Conservation (phyloP, 1,139 yeast species). For the Candida buenavistaensis region DNA sequence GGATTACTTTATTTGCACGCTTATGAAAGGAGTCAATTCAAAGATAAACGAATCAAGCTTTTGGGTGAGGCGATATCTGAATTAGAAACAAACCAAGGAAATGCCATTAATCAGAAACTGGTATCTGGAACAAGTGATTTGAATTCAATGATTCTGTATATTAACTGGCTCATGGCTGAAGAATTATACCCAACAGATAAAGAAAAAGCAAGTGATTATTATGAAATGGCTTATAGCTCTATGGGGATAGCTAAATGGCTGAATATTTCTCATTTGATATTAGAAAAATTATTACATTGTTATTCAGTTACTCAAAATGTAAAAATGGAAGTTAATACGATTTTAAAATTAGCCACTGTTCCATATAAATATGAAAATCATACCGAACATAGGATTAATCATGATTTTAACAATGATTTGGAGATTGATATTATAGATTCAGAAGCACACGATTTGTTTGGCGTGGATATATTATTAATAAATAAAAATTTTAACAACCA, state of each 20-base stretch:
- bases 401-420: slow-evolving; percentile 1
- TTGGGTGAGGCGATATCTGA: slow-evolving; percentile 33
- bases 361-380: slow-evolving; percentile 5
- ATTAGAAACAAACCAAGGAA: slow-evolving; percentile 16
- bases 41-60: slow-evolving; percentile 21
- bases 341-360: slow-evolving; percentile 13
- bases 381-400: slow-evolving; percentile 1
- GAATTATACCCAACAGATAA: slow-evolving; percentile 18
- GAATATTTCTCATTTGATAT: slow-evolving; percentile 11
- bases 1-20: slow-evolving; percentile 31
- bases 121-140: slow-evolving; percentile 11
- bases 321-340: slow-evolving; percentile 10
- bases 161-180: slow-evolving; percentile 53
- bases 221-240: slow-evolving; percentile 12
- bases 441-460: slow-evolving; percentile 14
- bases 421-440: slow-evolving; percentile 12
- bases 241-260: slow-evolving; percentile 11
- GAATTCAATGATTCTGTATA: slow-evolving; percentile 21
- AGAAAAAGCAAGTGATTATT: slow-evolving; percentile 12
- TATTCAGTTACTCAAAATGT: slow-evolving; percentile 8
- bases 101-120: slow-evolving; percentile 9
- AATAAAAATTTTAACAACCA: slow-evolving; percentile 14
- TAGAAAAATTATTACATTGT: slow-evolving; percentile 14
- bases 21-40: slow-evolving; percentile 7
- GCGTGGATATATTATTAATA: slow-evolving; percentile 16